A percentile compares a stretch with the other conserved stretches of the same genome.
These are phyloP conservation scores for Pythium vanterpoolii DNA, from an alignment of 352 stramenopile genomes.

Conservation along the genomic window DNA sequence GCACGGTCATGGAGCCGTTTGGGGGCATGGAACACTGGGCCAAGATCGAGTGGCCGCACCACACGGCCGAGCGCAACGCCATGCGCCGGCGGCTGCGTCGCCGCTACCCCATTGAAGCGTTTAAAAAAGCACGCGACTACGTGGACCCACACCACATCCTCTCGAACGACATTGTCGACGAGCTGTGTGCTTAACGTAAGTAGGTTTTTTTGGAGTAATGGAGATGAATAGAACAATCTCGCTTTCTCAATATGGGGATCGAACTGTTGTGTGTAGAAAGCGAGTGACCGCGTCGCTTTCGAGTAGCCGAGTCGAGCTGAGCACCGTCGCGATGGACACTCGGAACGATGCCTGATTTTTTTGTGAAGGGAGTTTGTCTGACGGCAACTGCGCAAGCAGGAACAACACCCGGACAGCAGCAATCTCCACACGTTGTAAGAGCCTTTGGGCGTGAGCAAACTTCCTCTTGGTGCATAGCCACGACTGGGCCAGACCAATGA, in stretches of 20 bases:
- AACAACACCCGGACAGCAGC: conserved; percentile 6
- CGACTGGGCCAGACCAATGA: not conserved
- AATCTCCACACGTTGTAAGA: conserved; percentile 7
- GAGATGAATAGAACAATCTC: not conserved
- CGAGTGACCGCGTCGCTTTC: conserved; percentile 8
- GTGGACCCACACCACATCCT: conserved; percentile 94
- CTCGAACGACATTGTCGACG: conserved; percentile 88
- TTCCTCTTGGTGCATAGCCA: not conserved
- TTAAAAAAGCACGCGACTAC: conserved; percentile 84
- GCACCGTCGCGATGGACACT: not conserved
- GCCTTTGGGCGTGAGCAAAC: too few relatives aligned
- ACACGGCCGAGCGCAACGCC: conserved; percentile 39
- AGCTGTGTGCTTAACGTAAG: conserved; percentile 41
- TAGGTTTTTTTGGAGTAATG: not conserved
- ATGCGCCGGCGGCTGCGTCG: conserved; percentile 66
- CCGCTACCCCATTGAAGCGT: conserved; percentile 88
- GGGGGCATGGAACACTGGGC: conserved; percentile 94
- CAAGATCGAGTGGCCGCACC: conserved; percentile 92
- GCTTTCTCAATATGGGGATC: not conserved
- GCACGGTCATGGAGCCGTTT: conserved; percentile 87
- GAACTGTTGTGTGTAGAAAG: conserved; percentile 2
- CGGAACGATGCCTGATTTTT: not conserved
- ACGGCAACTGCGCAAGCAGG: not conserved
- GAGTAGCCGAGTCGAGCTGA: not conserved
- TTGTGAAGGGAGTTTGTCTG: not conserved